Conservation (phyloP, 2,329 filamentous ascomycete genomes). For the Drechslerella coelobrocha region DNA sequence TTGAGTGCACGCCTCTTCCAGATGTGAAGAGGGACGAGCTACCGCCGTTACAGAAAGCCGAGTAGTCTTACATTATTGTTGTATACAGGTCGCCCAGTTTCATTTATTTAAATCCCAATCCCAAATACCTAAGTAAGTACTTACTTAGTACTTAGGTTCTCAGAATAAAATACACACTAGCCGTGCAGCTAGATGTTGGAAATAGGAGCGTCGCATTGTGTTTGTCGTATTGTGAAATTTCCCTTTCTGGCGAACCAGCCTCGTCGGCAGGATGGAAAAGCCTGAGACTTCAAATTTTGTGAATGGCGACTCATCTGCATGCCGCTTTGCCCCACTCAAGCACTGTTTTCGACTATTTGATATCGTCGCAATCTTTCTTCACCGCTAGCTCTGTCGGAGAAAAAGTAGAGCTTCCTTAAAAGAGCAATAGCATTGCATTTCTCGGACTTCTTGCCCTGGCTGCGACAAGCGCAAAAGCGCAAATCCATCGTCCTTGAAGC, state of each 20-base stretch:
- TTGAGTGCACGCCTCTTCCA: slow-evolving; percentile 62
- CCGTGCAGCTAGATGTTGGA: neutral
- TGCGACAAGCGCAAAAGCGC: too few relatives aligned
- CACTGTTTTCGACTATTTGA: neutral
- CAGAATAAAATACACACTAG: too few relatives aligned
- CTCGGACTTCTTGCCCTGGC: too few relatives aligned
- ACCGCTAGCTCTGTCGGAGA: neutral
- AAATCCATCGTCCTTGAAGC: neutral
- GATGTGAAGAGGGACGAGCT: slow-evolving; percentile 65
- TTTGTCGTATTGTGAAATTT: neutral
- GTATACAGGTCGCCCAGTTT: too few relatives aligned
- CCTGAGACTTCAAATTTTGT: neutral
- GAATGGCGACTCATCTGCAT: neutral
- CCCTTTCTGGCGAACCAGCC: neutral
- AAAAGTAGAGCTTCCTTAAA: neutral
- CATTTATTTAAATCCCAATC: neutral
- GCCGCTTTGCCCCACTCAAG: neutral
- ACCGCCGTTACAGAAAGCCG: slow-evolving; percentile 59
- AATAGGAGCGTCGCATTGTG: neutral
- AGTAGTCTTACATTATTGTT: slow-evolving; percentile 3
- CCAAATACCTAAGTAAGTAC: neutral
- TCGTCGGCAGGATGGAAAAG: neutral
- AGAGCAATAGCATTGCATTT: too few relatives aligned
- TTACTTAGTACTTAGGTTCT: neutral
- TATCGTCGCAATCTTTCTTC: neutral